Evolutionary conservation across 108 stramenopile species (phyloP).

Genomic region (Skeletonema menzelii): DNA sequence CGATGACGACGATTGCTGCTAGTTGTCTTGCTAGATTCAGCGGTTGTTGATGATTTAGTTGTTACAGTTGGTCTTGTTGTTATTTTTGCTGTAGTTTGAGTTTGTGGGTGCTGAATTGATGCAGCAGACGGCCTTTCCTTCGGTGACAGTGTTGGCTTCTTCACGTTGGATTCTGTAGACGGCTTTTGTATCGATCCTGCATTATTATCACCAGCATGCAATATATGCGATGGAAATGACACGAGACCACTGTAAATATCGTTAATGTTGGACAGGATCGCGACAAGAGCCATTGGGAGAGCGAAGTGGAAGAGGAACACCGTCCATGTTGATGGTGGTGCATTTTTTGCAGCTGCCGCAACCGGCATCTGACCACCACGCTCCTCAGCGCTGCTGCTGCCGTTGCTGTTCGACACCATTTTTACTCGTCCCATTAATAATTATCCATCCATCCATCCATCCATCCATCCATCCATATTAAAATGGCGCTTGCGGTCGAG

Average conservation of each 20-base stretch:
- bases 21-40: neutral
- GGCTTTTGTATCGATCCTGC: neutral
- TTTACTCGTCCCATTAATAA: too few relatives aligned
- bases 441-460: too few relatives aligned
- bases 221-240: slow-evolving; percentile 1
- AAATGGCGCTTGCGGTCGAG: too few relatives aligned
- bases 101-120: neutral
- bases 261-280: slow-evolving; percentile 25
- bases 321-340: slow-evolving; percentile 16
- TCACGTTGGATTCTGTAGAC: neutral
- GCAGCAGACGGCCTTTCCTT: neutral
- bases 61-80: slow-evolving; percentile 3
- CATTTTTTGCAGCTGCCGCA: too few relatives aligned
- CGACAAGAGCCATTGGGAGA: slow-evolving; percentile 30
- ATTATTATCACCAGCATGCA: neutral
- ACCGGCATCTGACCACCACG: neutral
- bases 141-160: neutral
- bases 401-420: too few relatives aligned
- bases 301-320: slow-evolving; percentile 39
- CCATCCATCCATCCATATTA: too few relatives aligned
- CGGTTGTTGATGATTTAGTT: slow-evolving; percentile 13
- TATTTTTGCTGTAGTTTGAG: slow-evolving; percentile 4
- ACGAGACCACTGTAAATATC: slow-evolving; percentile 16
- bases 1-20: neutral
- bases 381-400: too few relatives aligned